These are phyloP conservation scores for Sphenostylis stenocarpa DNA, from an alignment of 306 rosid species.

Conservation along the genomic window DNA sequence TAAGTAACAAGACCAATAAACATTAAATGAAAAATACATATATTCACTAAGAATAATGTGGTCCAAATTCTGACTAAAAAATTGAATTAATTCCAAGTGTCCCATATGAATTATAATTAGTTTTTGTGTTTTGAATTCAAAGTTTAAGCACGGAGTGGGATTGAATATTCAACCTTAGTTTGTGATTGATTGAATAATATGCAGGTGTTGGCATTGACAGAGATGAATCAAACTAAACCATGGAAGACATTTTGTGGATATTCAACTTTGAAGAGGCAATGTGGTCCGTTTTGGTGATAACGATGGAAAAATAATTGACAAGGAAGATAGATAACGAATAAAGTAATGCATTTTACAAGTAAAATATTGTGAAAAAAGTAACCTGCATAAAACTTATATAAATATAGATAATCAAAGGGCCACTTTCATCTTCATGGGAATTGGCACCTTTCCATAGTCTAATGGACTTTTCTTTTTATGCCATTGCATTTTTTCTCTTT, in stretches of 20 bases:
- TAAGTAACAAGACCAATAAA: neutral
- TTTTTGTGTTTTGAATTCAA: constrained; percentile 12
- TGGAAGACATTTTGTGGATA: constrained; percentile 23
- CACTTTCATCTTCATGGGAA: constrained; percentile 53
- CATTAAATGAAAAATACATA: neutral
- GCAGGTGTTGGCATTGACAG: constrained; percentile 22
- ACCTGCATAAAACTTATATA: constrained; percentile 3
- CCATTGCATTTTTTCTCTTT: constrained; percentile 30
- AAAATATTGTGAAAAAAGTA: constrained; percentile 25
- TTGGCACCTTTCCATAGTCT: constrained; percentile 47
- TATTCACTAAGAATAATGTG: neutral
- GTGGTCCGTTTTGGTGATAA: constrained; percentile 77
- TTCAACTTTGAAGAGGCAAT: constrained; percentile 17
- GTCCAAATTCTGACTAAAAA: neutral
- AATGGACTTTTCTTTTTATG: constrained; percentile 42
- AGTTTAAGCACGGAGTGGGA: neutral
- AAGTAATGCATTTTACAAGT: constrained; percentile 27
- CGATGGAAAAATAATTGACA: constrained; percentile 43
- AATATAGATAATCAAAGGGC: constrained; percentile 39
- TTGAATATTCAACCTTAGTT: constrained; percentile 1
- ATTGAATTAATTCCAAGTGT: neutral
- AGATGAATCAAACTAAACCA: constrained; percentile 24
- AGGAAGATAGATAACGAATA: constrained; percentile 40
- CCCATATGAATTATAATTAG: neutral
- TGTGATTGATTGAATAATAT: constrained; percentile 35